Percentiles rank a stretch among this genome's conserved stretches.
These are phyloP conservation scores for Boletus huronensis DNA, from an alignment of 768 basidiomycete species.

Conservation along the genomic window DNA sequence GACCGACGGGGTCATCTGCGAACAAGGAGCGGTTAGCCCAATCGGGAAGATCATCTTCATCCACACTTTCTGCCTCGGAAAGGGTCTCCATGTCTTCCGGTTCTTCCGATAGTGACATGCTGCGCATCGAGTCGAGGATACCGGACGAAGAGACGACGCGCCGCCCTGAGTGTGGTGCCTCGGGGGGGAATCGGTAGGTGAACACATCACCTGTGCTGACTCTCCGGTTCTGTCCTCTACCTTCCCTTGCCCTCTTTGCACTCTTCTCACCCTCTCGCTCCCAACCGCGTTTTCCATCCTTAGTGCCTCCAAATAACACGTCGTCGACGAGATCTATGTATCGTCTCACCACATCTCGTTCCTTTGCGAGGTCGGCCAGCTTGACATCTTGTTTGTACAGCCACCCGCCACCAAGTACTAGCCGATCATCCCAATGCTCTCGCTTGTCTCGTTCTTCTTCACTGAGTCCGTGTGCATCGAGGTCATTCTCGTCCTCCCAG, in stretches of 20 bases:
- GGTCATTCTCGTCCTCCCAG: slow-evolving; percentile 71
- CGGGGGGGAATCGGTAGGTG: slow-evolving; percentile 19
- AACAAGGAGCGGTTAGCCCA: slow-evolving; percentile 72
- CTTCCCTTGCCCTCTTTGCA: slow-evolving; percentile 41
- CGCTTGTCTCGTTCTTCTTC: slow-evolving; percentile 53
- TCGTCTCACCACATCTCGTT: slow-evolving; percentile 50
- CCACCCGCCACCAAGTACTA: slow-evolving; percentile 82
- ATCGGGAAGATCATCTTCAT: slow-evolving; percentile 69
- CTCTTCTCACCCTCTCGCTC: slow-evolving; percentile 44
- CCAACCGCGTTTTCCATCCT: slow-evolving; percentile 47
- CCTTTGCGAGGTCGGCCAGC: slow-evolving; percentile 51
- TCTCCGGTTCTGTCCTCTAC: slow-evolving; percentile 35
- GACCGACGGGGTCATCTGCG: slow-evolving; percentile 55
- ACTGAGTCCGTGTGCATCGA: slow-evolving; percentile 40
- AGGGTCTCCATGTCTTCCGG: slow-evolving; percentile 52
- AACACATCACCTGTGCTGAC: slow-evolving; percentile 31
- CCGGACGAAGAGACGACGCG: slow-evolving; percentile 57
- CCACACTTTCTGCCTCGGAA: slow-evolving; percentile 42
- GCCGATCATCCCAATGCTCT: slow-evolving; percentile 77
- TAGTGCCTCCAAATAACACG: slow-evolving; percentile 65
- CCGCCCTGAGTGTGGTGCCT: slow-evolving; percentile 29
- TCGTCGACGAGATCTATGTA: slow-evolving; percentile 82
- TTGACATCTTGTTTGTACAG: slow-evolving; percentile 67
- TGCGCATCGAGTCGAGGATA: slow-evolving; percentile 51
- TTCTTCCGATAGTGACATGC: slow-evolving; percentile 51